Evolutionary conservation across 805 yeast species (phyloP).

Genomic region (Brettanomyces sp.): DNA sequence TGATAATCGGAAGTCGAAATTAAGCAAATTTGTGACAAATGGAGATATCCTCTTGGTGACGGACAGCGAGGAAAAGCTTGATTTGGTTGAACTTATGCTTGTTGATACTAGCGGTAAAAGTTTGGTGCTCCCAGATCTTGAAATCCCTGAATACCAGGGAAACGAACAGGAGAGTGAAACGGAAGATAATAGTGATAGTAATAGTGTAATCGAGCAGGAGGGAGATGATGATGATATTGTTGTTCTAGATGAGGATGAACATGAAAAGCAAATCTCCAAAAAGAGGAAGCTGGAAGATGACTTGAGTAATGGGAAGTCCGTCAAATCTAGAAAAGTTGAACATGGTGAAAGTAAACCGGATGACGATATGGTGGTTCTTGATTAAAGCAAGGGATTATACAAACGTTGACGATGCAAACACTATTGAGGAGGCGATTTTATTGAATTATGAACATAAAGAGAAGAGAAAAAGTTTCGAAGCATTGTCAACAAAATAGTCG

Average conservation of each 20-base stretch:
- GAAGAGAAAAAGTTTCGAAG: too few relatives aligned
- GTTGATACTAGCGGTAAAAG: slow-evolving; percentile 9
- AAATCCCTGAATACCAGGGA: slow-evolving; percentile 11
- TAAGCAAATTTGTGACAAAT: slow-evolving; percentile 39
- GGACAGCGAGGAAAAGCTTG: slow-evolving; percentile 69
- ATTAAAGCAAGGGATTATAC: background rate
- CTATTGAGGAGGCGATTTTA: too few relatives aligned
- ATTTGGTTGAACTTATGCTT: slow-evolving; percentile 55
- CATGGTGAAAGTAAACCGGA: background rate
- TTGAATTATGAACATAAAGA: too few relatives aligned
- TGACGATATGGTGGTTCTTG: background rate
- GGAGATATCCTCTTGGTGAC: slow-evolving; percentile 64
- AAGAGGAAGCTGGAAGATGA: slow-evolving; percentile 3
- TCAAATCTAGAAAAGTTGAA: background rate
- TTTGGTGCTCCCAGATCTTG: slow-evolving; percentile 15
- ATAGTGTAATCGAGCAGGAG: background rate
- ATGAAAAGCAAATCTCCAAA: background rate
- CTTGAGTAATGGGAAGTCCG: background rate
- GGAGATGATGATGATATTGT: background rate
- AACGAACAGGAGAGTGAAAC: slow-evolving; percentile 16
- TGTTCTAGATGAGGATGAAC: background rate
- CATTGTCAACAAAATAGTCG: too few relatives aligned
- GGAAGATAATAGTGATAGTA: slow-evolving; percentile 11
- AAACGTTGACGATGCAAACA: too few relatives aligned
- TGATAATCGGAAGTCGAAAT: slow-evolving; percentile 47